Conservation (phyloP, 140 eudicot species). For the Cichorium intybus region DNA sequence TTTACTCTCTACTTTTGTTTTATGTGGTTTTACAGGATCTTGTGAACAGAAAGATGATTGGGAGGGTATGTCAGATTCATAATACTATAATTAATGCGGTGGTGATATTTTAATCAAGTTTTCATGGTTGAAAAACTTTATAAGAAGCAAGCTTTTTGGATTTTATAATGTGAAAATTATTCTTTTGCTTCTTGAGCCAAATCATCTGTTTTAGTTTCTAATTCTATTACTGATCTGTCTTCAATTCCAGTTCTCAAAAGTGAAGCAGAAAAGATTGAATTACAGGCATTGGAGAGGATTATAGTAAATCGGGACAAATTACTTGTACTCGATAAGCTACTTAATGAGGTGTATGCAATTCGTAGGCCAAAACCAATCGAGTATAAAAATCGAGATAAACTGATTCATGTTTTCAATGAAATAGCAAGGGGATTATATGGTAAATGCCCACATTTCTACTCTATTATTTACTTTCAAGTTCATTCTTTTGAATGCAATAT, state of each 20-base stretch:
- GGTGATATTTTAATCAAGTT: neutral
- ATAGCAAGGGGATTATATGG: constrained; percentile 86
- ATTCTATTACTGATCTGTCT: no score
- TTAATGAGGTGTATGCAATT: constrained; percentile 48
- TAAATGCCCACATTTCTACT: constrained; percentile 26
- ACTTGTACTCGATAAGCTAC: constrained; percentile 41
- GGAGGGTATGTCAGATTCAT: no score
- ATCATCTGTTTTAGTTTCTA: neutral
- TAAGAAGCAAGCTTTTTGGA: constrained; percentile 1
- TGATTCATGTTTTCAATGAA: constrained; percentile 71
- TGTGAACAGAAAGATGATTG: no score
- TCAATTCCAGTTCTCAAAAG: constrained; percentile 48
- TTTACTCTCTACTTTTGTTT: no score
- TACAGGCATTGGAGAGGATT: constrained; percentile 47
- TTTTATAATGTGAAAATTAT: no score
- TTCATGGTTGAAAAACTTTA: neutral
- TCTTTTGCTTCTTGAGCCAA: neutral
- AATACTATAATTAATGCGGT: neutral
- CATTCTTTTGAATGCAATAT: no score
- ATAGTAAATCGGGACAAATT: constrained; percentile 27
- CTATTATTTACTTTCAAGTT: neutral
- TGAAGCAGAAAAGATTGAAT: constrained; percentile 64
- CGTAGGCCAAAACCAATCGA: constrained; percentile 68
- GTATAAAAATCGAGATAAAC: constrained; percentile 56
- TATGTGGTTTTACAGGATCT: no score